Base-by-base conservation (phyloP, 1,284 basidiomycete genomes). In the Irpex sp. region DNA sequence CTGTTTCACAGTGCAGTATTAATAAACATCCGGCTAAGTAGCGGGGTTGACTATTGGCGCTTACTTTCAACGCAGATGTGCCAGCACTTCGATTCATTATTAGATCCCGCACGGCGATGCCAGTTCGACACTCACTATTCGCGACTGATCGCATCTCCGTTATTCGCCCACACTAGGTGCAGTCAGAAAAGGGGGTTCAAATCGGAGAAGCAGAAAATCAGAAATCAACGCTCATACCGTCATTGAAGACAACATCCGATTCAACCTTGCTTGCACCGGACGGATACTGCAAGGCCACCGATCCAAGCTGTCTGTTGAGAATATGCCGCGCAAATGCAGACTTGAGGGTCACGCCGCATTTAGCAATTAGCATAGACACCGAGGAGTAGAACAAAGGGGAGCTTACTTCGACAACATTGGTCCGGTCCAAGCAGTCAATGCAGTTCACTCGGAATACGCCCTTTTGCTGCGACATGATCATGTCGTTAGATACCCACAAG, bases 341-440 rank as follows among this genome's bases (percentile, higher is more conserved):
- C 87, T 97, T 17, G 17, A 76, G 19, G 57, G 62, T 48, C 56
- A 47, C 58, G 44, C 64, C 62, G 54, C 40, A 44, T 44, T 44
- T 15, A 44, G 40, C 38, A 57, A 13, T 63, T 57, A 57, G 31
- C 38, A 44, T 21, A 34, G 55, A 38, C 21, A 19, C 19, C 38
- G 31, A 37, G 37, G 57, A 3, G 15, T 15, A 37, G 34, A 34
- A 19, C 51, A 37, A 19, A 9, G 38, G 15, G 62, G 8, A 7
- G 69, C 79, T 59, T 66, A 87, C 84, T 85, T 95, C 82, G 64
- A 94, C 89, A 44, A 95, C 96, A 73, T 97, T 98, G 19, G 96
- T 98, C 58, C 96, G 82, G 72, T 96, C 94, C 60, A 92, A 70
- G 80, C 95, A 97, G 74, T 98, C 96, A 63, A 98, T 96, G 73